phyloP scores from a whole-genome alignment of 1,139 yeast genomes.

The Debaryomycetaceae sp. region DNA sequence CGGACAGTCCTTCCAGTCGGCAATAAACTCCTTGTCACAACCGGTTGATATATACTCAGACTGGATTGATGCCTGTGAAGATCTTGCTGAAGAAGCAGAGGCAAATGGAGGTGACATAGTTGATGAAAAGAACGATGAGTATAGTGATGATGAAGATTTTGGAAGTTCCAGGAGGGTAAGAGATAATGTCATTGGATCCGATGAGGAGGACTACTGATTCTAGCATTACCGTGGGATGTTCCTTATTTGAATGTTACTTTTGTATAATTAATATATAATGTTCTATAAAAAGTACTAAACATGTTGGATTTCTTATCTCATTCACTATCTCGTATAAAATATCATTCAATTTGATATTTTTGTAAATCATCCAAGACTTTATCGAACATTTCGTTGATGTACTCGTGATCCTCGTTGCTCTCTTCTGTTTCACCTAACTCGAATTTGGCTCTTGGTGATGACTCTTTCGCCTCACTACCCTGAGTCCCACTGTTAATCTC shows the following conservation, averaged over 20 bases:
- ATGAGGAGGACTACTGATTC: slow-evolving; percentile 22
- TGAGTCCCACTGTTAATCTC: background rate
- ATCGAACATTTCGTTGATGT: slow-evolving; percentile 5
- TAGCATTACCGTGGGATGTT: background rate
- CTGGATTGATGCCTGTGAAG: slow-evolving; percentile 99
- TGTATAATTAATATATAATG: background rate
- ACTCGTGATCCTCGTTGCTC: slow-evolving; percentile 16
- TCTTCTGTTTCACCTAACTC: slow-evolving; percentile 7
- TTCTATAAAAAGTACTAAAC: too few relatives aligned
- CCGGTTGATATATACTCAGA: slow-evolving; percentile 96
- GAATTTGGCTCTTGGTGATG: slow-evolving; percentile 1
- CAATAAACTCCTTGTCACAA: slow-evolving; percentile 76
- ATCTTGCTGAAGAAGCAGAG: slow-evolving; percentile 69
- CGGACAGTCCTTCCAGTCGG: slow-evolving; percentile 90
- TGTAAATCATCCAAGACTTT: background rate
- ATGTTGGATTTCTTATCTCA: background rate
- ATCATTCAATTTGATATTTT: background rate
- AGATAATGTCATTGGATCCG: slow-evolving; percentile 22
- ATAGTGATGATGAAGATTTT: slow-evolving; percentile 37
- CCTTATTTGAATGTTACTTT: too few relatives aligned
- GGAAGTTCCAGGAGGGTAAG: slow-evolving; percentile 11
- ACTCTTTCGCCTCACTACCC: background rate
- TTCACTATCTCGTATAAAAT: background rate
- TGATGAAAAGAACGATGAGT: slow-evolving; percentile 27
- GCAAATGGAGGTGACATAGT: slow-evolving; percentile 18